Conservation (phyloP, 2,329 filamentous ascomycete genomes). For the Colletotrichum sp. region DNA sequence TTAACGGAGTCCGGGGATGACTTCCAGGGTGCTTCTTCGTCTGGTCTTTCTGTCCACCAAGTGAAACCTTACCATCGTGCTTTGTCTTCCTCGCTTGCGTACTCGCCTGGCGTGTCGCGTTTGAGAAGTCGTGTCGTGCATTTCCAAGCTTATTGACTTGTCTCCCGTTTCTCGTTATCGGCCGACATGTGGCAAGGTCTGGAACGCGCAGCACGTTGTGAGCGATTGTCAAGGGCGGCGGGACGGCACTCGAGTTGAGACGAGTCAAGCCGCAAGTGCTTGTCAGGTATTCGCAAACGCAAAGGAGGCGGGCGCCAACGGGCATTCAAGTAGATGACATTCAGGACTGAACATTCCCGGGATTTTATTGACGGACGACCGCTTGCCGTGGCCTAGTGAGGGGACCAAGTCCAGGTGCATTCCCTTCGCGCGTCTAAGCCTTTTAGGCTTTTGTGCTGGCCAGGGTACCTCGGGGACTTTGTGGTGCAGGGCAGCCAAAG, state of each 20-base stretch:
- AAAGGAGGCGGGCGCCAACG: neutral
- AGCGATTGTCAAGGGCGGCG: neutral
- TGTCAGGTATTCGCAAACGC: neutral
- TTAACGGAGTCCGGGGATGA: neutral
- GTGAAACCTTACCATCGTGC: conserved; percentile 5
- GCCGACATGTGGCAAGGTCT: neutral
- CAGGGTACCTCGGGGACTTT: conserved; percentile 2
- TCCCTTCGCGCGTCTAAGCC: neutral
- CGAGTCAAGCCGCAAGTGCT: neutral
- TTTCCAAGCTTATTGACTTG: neutral
- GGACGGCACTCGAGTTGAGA: neutral
- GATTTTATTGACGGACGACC: neutral
- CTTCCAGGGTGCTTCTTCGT: neutral
- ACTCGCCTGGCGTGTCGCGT: conserved; percentile 6
- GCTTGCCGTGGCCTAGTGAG: neutral
- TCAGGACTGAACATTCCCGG: conserved; percentile 1
- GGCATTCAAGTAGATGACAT: conserved; percentile 5
- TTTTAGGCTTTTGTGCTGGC: conserved; percentile 3
- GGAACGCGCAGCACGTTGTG: neutral
- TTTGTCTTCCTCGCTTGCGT: neutral
- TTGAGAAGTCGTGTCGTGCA: conserved; percentile 1
- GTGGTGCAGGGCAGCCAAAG: neutral
- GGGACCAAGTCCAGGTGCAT: neutral
- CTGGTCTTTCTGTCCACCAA: neutral
- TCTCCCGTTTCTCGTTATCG: neutral